Evolutionary conservation across 1,139 yeast species (phyloP).

Genomic region (Saccharomyces hybrid): DNA sequence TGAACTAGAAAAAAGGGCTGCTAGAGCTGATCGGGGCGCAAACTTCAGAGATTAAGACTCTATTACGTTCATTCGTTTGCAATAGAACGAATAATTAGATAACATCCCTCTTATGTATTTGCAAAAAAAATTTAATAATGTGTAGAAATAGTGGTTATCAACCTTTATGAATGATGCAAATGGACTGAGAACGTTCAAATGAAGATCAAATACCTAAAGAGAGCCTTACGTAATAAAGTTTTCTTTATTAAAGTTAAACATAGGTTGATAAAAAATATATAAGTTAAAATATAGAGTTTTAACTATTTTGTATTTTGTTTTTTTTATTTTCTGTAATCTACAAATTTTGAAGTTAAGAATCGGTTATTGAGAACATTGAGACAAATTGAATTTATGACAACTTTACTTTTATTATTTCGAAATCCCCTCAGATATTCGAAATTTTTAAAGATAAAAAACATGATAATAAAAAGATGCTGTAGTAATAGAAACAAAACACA

Average conservation of each 20-base stretch:
- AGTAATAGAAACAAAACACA: neutral
- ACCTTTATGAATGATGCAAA: neutral
- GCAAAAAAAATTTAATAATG: neutral
- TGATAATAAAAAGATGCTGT: neutral
- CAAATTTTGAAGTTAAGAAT: neutral
- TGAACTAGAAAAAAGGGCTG: constrained; percentile 64
- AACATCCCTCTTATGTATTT: neutral
- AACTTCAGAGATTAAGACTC: constrained; percentile 23
- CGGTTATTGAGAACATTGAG: neutral
- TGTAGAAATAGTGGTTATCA: neutral
- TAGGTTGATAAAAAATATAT: neutral
- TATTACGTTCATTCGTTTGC: neutral
- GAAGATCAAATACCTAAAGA: neutral
- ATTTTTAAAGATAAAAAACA: neutral
- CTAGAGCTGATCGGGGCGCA: constrained; percentile 35
- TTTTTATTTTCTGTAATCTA: neutral
- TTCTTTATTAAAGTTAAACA: neutral
- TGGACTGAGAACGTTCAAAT: neutral
- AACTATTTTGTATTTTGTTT: neutral
- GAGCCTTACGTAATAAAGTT: neutral
- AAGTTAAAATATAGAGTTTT: neutral
- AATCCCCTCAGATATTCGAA: constrained; percentile 17
- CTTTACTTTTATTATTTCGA: neutral
- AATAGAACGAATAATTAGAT: neutral
- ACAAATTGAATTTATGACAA: neutral